These are phyloP conservation scores for Poteriospumella lacustris DNA, from an alignment of 108 stramenopile species.

Conservation along the genomic window DNA sequence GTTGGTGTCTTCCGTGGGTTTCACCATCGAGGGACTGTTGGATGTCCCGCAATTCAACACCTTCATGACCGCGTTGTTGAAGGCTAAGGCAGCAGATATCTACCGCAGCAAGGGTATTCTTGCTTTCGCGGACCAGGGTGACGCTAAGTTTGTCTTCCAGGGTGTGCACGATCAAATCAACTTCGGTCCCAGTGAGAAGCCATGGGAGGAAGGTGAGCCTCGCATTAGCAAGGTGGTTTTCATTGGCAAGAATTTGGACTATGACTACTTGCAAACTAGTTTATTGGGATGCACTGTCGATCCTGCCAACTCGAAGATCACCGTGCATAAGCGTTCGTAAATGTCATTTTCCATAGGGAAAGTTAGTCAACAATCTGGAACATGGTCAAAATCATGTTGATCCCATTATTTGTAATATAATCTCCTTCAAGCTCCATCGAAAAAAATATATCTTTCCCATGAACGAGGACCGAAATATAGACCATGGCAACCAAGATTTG, in stretches of 20 bases:
- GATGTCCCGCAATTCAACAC: constrained; percentile 91
- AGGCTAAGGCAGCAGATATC: constrained; percentile 77
- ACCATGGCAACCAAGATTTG: no score
- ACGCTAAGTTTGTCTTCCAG: constrained; percentile 91
- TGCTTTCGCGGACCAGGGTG: constrained; percentile 83
- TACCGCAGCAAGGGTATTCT: constrained; percentile 87
- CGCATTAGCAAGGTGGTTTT: constrained; percentile 86
- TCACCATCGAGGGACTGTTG: constrained; percentile 72
- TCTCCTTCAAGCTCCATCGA: no score
- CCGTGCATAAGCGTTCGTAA: constrained; percentile 18
- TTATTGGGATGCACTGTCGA: neutral
- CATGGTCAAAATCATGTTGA: no score
- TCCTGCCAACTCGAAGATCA: neutral
- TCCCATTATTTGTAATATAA: no score
- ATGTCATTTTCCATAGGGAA: no score
- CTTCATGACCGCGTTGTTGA: constrained; percentile 88
- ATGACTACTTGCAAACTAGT: constrained; percentile 38
- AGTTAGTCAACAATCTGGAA: no score
- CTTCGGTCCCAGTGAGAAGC: constrained; percentile 82
- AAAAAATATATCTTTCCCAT: no score
- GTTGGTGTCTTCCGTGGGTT: constrained; percentile 75
- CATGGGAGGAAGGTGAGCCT: constrained; percentile 70
- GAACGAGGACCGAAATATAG: no score
- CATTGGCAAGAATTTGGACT: constrained; percentile 83
- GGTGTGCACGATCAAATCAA: constrained; percentile 95